Conservation (phyloP, 306 rosid species). For the Argentina anserina region DNA sequence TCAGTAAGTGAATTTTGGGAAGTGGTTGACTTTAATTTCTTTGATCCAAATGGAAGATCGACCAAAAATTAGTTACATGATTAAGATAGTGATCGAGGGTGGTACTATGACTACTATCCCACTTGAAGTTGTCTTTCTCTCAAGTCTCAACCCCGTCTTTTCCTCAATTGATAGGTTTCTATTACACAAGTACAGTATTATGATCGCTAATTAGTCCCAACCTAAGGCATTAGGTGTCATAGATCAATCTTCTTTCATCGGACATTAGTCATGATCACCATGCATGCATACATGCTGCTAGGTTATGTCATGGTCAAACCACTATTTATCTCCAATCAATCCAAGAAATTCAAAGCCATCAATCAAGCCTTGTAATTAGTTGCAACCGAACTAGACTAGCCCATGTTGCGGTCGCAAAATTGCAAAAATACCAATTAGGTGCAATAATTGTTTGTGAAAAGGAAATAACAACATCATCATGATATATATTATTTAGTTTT, state of each 20-base stretch:
- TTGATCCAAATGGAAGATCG: conserved; percentile 12
- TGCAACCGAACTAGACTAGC: conserved; percentile 11
- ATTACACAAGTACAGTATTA: no score
- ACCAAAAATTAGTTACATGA: conserved; percentile 32
- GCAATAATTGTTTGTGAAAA: no score
- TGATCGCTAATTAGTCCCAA: no score
- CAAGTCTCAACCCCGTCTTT: background rate
- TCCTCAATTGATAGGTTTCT: background rate
- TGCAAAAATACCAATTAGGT: no score
- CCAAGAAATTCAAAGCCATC: conserved; percentile 42
- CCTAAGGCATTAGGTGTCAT: conserved; percentile 10
- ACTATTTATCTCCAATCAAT: background rate
- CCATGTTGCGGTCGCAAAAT: conserved; percentile 25
- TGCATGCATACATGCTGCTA: no score
- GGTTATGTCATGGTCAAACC: conserved; percentile 9
- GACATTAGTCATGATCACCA: background rate
- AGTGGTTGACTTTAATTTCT: conserved; percentile 28
- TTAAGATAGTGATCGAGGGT: conserved; percentile 35
- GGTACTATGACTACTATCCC: no score
- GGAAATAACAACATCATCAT: background rate
- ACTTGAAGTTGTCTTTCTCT: no score
- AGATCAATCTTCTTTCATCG: background rate
- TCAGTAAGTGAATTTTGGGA: no score
- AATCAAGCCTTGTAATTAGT: conserved; percentile 38
- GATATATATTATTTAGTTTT: no score